Base-by-base conservation (phyloP, 1,139 yeast species). In the Scheffersomyces stambukii region DNA sequence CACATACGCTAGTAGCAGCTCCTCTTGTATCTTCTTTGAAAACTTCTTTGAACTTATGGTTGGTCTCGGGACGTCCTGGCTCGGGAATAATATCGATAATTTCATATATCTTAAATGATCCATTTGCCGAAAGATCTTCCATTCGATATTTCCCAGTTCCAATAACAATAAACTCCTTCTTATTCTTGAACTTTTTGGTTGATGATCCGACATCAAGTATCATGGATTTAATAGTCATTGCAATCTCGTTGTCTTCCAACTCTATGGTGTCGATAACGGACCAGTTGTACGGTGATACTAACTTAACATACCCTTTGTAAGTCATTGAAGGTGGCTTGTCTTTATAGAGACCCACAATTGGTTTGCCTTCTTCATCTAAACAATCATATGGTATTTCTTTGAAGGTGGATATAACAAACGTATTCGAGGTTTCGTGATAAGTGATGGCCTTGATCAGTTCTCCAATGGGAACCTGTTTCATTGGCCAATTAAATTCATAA, bases 1-100 rank as follows among this genome's bases (percentile, higher is more conserved):
- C 94, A 48, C 84, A 77, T 1, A 88, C 65, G 4, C 85, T 67
- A 1, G 94, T 77, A 1, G 83, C 91, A 1, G 95, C 89, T 8
- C 97, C 97, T 43, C 82, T 79, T 1, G 86, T 76, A 21, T 75
- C 77, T 54, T 89, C 97, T 26, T 74, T 70, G 32, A 76, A 77
- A n/a, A 84, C 67, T 40, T 78, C 77, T 47, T 85, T 85, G 42
- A 91, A 68, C 52, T 81, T 83, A 51, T 75, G 84, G 42, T 79
- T 81, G 2, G 89, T 81, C 45, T 86, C 95, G 0, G 96, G 96
- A 36, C 69, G 74, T 0, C 83, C 91, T 1, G 93, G 93, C 46
- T 88, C 96, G 0, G 96, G 96, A 37, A 86, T 86, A 51, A 88
- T 83, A 38, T 81, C 89, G 30, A 83, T 80, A 23, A 85, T 68